Evolutionary conservation across 1,284 basidiomycete species (phyloP).

Genomic region (Calocybe gambosa): DNA sequence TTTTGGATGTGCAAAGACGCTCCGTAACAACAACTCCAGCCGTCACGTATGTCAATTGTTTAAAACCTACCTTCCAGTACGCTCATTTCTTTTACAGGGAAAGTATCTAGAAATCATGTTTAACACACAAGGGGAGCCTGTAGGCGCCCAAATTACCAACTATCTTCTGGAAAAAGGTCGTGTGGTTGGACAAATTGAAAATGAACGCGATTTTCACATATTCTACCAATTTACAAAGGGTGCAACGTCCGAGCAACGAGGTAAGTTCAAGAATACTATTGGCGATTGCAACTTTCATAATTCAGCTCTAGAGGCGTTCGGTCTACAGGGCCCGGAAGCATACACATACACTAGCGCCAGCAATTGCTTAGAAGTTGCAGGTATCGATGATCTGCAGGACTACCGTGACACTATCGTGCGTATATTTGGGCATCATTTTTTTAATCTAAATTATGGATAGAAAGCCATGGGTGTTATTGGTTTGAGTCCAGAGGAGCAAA

Average conservation of each 20-base stretch:
- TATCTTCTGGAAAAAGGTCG: constrained; percentile 97
- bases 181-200: constrained; percentile 94
- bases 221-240: constrained; percentile 99
- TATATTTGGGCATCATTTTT: constrained; percentile 2
- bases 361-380: constrained; percentile 87
- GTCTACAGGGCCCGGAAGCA: constrained; percentile 94
- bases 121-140: constrained; percentile 86
- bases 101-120: constrained; percentile 99
- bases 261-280: constrained; percentile 32
- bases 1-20: constrained; percentile 98
- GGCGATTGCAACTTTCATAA: constrained; percentile 2
- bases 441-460: constrained; percentile 32
- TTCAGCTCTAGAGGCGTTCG: constrained; percentile 73
- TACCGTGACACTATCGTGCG: constrained; percentile 84
- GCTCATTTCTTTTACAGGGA: constrained; percentile 48
- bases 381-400: constrained; percentile 87
- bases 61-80: constrained; percentile 3
- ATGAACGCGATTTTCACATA: constrained; percentile 98
- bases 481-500: constrained; percentile 79
- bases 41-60: constrained; percentile 70
- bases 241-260: constrained; percentile 83
- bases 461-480: constrained; percentile 95
- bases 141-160: constrained; percentile 98
- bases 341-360: constrained; percentile 93
- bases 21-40: constrained; percentile 98